phyloP scores from a whole-genome alignment of 2,329 filamentous ascomycete species.

The Hortaea werneckii region DNA sequence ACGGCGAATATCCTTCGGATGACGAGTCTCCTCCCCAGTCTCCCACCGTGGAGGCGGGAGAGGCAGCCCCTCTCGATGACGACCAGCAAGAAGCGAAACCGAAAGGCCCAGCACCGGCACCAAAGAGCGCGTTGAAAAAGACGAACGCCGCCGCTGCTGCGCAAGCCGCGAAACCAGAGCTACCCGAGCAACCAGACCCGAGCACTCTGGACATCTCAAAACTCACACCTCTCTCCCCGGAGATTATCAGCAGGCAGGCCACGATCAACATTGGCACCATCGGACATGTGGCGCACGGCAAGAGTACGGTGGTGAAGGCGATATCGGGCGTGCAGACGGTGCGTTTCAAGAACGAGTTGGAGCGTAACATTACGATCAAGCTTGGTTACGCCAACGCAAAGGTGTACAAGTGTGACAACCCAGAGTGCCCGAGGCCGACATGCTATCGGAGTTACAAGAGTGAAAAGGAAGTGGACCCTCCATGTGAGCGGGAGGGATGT shows the following conservation, averaged over 20 bases:
- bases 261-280: slow-evolving; percentile 99
- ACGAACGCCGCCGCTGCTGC: slow-evolving; percentile 46
- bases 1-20: slow-evolving; percentile 44
- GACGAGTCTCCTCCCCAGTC: slow-evolving; percentile 45
- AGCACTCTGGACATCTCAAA: slow-evolving; percentile 72
- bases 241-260: slow-evolving; percentile 95
- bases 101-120: slow-evolving; percentile 48
- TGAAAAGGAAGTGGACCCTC: slow-evolving; percentile 95
- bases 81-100: slow-evolving; percentile 52
- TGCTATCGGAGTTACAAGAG: slow-evolving; percentile 98
- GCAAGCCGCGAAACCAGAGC: slow-evolving; percentile 50
- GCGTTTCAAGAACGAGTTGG: slow-evolving; percentile 98
- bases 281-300: slow-evolving; percentile 96
- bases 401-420: slow-evolving; percentile 96
- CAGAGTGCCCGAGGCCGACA: slow-evolving; percentile 79
- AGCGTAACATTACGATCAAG: slow-evolving; percentile 99
- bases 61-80: slow-evolving; percentile 49
- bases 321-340: slow-evolving; percentile 98
- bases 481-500: slow-evolving; percentile 90
- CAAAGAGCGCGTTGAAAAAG: slow-evolving; percentile 83
- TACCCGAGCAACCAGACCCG: slow-evolving; percentile 89
- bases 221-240: slow-evolving; percentile 78
- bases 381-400: slow-evolving; percentile 98
- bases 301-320: slow-evolving; percentile 97
- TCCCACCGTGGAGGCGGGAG: slow-evolving; percentile 36